Evolutionary conservation across 2,329 filamentous ascomycete species (phyloP).

Genomic region (Cladosporium sp.): DNA sequence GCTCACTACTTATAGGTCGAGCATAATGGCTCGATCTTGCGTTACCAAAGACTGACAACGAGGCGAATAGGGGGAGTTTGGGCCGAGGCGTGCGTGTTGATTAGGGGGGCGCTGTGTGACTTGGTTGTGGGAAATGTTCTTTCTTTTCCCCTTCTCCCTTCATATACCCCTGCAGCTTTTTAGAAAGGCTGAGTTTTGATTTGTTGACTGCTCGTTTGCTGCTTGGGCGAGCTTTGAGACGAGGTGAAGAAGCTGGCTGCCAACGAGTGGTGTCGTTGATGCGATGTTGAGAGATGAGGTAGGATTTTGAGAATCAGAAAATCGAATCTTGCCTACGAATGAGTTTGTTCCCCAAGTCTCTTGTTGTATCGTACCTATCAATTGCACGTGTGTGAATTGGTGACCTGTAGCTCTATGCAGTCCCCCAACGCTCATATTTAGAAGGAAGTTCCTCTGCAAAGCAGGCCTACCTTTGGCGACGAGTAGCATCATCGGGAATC

Average conservation of each 20-base stretch:
- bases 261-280: no score
- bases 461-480: no score
- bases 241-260: background rate
- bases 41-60: background rate
- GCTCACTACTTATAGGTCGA: background rate
- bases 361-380: background rate
- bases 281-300: no score
- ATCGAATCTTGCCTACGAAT: background rate
- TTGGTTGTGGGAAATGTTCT: background rate
- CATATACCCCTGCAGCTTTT: conserved; percentile 1
- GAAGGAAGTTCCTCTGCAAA: no score
- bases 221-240: background rate
- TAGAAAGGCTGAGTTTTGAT: background rate
- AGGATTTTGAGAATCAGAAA: background rate
- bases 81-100: background rate
- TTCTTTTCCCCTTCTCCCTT: background rate
- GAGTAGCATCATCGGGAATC: no score
- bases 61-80: background rate
- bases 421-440: no score
- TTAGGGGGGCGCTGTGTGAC: background rate
- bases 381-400: no score
- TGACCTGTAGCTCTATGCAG: no score
- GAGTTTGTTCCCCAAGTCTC: background rate
- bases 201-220: background rate
- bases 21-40: background rate